phyloP scores from a whole-genome alignment of 805 yeast genomes.

The Lachancea fermentati region DNA sequence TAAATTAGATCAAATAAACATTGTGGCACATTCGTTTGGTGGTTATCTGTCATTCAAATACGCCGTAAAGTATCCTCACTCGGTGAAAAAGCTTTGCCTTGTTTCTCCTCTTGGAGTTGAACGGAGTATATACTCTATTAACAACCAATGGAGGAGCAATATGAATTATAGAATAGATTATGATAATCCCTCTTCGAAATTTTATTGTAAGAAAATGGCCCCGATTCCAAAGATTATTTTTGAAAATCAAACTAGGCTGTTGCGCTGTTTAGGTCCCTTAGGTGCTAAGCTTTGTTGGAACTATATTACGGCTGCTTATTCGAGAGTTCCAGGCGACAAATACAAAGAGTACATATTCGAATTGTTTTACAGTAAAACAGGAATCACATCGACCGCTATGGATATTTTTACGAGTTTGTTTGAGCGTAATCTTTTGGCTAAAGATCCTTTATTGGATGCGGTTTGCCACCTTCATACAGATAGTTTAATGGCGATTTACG shows the following conservation, averaged over 20 bases:
- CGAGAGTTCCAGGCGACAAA: constrained; percentile 22
- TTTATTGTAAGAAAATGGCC: constrained; percentile 23
- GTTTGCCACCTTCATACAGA: constrained; percentile 33
- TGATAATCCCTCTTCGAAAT: constrained; percentile 39
- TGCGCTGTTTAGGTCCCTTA: constrained; percentile 41
- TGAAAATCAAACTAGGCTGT: constrained; percentile 39
- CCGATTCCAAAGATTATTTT: constrained; percentile 31
- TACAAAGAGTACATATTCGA: constrained; percentile 26
- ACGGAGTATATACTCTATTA: constrained; percentile 55
- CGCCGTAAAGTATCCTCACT: constrained; percentile 50
- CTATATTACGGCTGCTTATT: constrained; percentile 30
- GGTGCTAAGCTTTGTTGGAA: constrained; percentile 36
- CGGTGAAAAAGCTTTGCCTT: constrained; percentile 49
- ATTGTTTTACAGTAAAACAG: constrained; percentile 19
- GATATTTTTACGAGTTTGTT: constrained; percentile 28
- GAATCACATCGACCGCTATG: constrained; percentile 20
- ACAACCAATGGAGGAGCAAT: constrained; percentile 20
- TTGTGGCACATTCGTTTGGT: constrained; percentile 77
- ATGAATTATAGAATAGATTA: constrained; percentile 29
- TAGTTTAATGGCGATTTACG: constrained; percentile 47
- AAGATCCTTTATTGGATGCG: constrained; percentile 61
- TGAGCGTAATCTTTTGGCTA: constrained; percentile 41
- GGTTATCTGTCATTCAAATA: constrained; percentile 67
- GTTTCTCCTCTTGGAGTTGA: constrained; percentile 80
- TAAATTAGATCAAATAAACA: constrained; percentile 47